A percentile compares a stretch with the other conserved stretches of the same genome.
phyloP scores from a whole-genome alignment of 2,329 filamentous ascomycete genomes.

The Gaeumannomyces sp. region DNA sequence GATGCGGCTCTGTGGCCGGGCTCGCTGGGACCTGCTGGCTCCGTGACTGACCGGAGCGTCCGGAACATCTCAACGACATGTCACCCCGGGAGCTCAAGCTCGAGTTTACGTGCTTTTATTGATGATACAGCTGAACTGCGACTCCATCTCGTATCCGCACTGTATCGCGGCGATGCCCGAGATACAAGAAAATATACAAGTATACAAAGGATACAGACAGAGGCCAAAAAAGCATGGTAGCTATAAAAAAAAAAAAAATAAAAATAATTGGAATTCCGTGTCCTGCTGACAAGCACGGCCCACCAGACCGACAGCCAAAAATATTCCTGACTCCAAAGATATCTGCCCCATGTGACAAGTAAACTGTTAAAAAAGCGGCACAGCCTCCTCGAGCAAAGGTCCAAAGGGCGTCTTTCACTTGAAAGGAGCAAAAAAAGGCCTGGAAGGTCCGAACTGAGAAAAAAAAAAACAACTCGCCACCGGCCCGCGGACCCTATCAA shows the following conservation, averaged over 20 bases:
- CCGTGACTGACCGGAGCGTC: too few species aligned
- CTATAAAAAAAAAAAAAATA: neutral
- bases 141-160: neutral
- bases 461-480: neutral
- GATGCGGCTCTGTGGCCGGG: too few species aligned
- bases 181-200: neutral
- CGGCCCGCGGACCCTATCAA: neutral
- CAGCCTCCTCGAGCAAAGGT: neutral
- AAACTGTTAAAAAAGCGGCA: neutral
- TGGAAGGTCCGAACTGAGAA: neutral
- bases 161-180: neutral
- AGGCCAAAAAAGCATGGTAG: too few species aligned
- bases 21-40: too few species aligned
- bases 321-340: neutral
- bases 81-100: neutral
- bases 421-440: neutral
- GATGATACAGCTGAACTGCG: neutral
- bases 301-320: neutral
- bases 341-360: neutral
- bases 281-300: neutral
- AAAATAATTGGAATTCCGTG: neutral
- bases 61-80: neutral
- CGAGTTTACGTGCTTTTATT: neutral
- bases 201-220: neutral
- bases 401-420: neutral